phyloP scores from a whole-genome alignment of 768 basidiomycete genomes.

The Mycena leptocephala region DNA sequence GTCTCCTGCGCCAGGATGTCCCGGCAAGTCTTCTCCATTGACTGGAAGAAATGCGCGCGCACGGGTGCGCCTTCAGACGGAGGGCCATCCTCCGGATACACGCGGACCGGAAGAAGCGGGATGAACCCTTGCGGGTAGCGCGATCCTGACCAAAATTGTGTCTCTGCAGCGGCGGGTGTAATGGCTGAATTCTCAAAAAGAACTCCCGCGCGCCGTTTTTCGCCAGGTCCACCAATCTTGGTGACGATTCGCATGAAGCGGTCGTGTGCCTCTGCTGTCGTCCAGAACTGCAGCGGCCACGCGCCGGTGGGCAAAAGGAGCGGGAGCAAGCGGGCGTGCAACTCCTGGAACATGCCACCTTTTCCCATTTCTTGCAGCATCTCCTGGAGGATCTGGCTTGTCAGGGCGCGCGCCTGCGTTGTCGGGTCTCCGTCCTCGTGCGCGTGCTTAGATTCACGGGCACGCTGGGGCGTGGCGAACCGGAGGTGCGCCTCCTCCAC shows the following conservation, averaged over 20 bases:
- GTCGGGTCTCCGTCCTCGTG: conserved; percentile 53
- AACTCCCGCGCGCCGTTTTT: conserved; percentile 75
- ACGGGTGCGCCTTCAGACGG: conserved; percentile 28
- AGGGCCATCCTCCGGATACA: conserved; percentile 57
- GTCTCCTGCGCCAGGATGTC: conserved; percentile 68
- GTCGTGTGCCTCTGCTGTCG: conserved; percentile 82
- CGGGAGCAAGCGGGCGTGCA: conserved; percentile 63
- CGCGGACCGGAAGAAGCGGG: conserved; percentile 70
- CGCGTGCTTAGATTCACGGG: conserved; percentile 69
- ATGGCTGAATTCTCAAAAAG: conserved; percentile 59
- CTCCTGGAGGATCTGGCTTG: conserved; percentile 78
- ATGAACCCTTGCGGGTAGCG: conserved; percentile 70
- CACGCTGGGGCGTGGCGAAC: conserved; percentile 72
- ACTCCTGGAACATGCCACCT: conserved; percentile 73
- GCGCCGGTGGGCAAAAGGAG: conserved; percentile 10
- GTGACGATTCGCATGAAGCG: conserved; percentile 84
- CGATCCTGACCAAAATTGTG: conserved; percentile 77
- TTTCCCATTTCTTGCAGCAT: conserved; percentile 83
- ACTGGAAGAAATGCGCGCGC: conserved; percentile 59
- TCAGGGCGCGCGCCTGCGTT: conserved; percentile 80
- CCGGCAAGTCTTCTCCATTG: conserved; percentile 68
- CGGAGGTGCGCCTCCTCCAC: conserved; percentile 73
- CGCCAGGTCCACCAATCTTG: conserved; percentile 84
- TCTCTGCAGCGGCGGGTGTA: conserved; percentile 51
- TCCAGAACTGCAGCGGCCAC: conserved; percentile 76